Evolutionary conservation across 257 asterid genomes (phyloP).

Genomic region (Jacaranda copaia): DNA sequence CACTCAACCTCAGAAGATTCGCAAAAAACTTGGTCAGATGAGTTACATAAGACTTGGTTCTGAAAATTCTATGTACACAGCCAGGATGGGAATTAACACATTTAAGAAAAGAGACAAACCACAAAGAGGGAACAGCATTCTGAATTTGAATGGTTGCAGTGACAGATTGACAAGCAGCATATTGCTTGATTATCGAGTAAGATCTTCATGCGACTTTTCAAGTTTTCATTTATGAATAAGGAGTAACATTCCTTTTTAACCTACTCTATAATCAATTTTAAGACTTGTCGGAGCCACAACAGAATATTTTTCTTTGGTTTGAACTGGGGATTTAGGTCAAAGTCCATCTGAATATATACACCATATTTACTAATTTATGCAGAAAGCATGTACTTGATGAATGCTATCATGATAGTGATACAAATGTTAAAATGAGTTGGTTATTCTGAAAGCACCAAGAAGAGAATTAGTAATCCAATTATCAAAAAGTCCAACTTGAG

Average conservation of each 20-base stretch:
- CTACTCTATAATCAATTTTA: not conserved
- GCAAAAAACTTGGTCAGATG: not conserved
- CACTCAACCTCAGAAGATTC: too few species aligned
- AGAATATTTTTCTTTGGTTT: not conserved
- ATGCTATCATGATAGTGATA: too few species aligned
- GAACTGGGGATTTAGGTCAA: too few species aligned
- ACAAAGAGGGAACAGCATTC: not conserved
- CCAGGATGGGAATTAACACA: not conserved
- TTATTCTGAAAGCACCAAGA: too few species aligned
- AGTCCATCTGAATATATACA: too few species aligned
- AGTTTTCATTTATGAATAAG: not conserved
- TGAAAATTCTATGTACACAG: not conserved
- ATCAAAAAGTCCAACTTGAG: too few species aligned
- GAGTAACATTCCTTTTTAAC: not conserved
- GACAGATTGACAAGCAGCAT: not conserved
- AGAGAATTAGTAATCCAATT: too few species aligned
- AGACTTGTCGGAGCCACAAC: not conserved
- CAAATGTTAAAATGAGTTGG: too few species aligned
- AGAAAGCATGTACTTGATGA: too few species aligned
- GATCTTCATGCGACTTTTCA: not conserved
- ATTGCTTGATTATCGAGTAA: conserved; percentile 10
- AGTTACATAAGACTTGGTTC: not conserved
- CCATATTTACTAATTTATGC: too few species aligned
- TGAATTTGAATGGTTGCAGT: not conserved
- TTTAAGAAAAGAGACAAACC: not conserved